phyloP scores from a whole-genome alignment of 129 eudicot genomes.

The Flaveria bidentis region DNA sequence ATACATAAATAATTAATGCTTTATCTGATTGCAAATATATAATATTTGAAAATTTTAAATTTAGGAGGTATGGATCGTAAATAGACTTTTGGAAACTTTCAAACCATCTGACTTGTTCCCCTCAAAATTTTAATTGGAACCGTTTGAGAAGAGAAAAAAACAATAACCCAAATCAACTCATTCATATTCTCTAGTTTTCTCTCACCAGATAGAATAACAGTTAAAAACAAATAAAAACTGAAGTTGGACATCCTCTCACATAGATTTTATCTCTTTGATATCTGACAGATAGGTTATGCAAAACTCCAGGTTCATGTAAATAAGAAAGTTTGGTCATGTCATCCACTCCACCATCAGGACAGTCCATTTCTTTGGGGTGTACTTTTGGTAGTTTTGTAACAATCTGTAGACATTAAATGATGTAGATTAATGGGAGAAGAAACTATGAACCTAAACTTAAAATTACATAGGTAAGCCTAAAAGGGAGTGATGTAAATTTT shows the following conservation, averaged over 20 bases:
- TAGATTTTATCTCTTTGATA: conserved; percentile 86
- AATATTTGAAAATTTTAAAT: neutral
- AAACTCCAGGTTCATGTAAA: conserved; percentile 95
- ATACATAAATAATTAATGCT: neutral
- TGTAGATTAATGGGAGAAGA: conserved; percentile 18
- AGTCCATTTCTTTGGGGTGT: conserved; percentile 79
- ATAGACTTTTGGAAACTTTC: neutral
- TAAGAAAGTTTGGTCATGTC: conserved; percentile 96
- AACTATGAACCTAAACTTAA: conserved; percentile 11
- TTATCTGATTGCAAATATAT: neutral
- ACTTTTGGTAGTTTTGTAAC: conserved; percentile 51
- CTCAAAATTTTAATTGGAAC: neutral
- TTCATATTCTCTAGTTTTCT: conserved; percentile 14
- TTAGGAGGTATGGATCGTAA: neutral
- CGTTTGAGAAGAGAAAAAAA: neutral
- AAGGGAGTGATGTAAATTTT: neutral
- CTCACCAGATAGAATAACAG: conserved; percentile 34
- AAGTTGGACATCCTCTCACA: conserved; percentile 58
- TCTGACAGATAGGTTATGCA: conserved; percentile 85
- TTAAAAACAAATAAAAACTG: conserved; percentile 15
- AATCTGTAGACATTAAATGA: conserved; percentile 43
- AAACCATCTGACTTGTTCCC: neutral
- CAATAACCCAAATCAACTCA: neutral
- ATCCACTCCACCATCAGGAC: conserved; percentile 94
- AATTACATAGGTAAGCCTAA: conserved; percentile 15